phyloP scores from a whole-genome alignment of 2,329 filamentous ascomycete genomes.

The Aureobasidium musti region DNA sequence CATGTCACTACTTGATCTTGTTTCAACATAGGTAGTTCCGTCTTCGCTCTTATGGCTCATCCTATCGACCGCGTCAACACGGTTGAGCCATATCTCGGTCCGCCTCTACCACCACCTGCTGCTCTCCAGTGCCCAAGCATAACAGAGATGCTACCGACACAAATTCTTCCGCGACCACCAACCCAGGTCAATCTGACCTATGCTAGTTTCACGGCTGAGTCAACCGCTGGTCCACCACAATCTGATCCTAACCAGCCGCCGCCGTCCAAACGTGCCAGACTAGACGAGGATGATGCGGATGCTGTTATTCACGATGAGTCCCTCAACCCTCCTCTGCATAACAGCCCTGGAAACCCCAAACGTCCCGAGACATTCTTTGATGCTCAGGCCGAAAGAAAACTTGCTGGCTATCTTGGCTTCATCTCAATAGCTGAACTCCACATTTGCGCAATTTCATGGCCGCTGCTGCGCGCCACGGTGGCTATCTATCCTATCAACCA shows the following conservation, averaged over 20 bases:
- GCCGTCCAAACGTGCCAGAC: not conserved
- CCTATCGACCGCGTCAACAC: not conserved
- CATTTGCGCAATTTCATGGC: slow-evolving; percentile 1
- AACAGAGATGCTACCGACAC: not conserved
- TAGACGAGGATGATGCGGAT: not conserved
- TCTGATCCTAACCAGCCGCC: not conserved
- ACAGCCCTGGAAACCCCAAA: not conserved
- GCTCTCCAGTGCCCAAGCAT: not conserved
- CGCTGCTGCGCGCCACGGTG: not conserved
- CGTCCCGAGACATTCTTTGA: slow-evolving; percentile 4
- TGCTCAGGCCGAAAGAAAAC: not conserved
- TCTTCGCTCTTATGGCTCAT: not conserved
- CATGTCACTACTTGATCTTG: not conserved
- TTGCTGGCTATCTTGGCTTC: slow-evolving; percentile 7
- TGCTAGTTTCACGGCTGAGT: not conserved
- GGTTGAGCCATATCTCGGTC: not conserved
- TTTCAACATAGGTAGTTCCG: not conserved
- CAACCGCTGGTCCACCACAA: not conserved
- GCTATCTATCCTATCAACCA: not conserved
- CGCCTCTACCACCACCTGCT: not conserved
- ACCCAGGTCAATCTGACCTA: not conserved
- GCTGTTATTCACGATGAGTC: not conserved
- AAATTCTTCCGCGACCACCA: not conserved
- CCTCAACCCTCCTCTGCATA: not conserved
- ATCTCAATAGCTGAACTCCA: not conserved